These are phyloP conservation scores for Selaginella tamariscina DNA, from an alignment of 75 land plant genomes.

Conservation along the genomic window DNA sequence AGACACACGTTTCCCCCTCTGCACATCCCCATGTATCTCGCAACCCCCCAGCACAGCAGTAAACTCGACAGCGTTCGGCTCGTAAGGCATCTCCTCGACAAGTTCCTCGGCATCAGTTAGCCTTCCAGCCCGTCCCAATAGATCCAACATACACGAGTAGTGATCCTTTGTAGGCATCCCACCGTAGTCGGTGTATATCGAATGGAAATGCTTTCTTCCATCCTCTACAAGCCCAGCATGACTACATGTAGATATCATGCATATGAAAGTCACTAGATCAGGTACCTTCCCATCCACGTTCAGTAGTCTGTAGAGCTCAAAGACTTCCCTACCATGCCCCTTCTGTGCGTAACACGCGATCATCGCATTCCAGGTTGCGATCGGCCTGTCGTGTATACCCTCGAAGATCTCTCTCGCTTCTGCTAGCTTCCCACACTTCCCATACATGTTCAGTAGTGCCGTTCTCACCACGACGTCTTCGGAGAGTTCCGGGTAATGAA, in stretches of 20 bases:
- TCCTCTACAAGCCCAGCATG: neutral
- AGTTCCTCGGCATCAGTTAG: neutral
- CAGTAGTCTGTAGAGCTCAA: neutral
- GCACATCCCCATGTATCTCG: neutral
- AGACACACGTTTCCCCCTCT: neutral
- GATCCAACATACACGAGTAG: slow-evolving; percentile 4
- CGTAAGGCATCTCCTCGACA: neutral
- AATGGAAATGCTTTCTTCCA: neutral
- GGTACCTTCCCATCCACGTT: slow-evolving; percentile 2
- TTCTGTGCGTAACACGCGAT: neutral
- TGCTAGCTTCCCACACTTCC: neutral
- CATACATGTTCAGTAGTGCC: slow-evolving; percentile 6
- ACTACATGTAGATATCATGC: neutral
- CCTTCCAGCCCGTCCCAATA: neutral
- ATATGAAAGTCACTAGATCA: neutral
- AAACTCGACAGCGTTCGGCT: neutral
- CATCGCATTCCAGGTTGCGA: slow-evolving; percentile 9
- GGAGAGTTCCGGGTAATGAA: neutral
- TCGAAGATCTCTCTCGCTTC: neutral
- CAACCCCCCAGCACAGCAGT: neutral
- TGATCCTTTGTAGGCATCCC: neutral
- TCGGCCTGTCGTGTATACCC: neutral
- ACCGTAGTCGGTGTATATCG: neutral
- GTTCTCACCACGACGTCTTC: neutral
- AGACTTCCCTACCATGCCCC: neutral